phyloP scores from a whole-genome alignment of 768 basidiomycete genomes.

The Termitomyces heimii region DNA sequence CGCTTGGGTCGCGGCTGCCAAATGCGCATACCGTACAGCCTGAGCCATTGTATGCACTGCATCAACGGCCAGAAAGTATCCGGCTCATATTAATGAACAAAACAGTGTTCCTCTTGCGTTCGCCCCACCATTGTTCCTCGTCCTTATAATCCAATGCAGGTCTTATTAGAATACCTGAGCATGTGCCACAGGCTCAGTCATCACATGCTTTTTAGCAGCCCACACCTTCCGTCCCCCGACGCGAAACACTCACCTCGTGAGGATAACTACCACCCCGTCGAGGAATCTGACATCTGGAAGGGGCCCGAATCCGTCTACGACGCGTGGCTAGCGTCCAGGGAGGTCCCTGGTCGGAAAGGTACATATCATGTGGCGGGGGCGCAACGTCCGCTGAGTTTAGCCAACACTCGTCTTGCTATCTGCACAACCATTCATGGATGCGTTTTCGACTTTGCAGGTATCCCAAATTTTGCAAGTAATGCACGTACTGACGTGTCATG shows the following conservation, averaged over 20 bases:
- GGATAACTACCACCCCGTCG: conserved; percentile 2
- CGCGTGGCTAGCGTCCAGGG: conserved; percentile 55
- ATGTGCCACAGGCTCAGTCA: conserved; percentile 33
- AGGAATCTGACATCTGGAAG: conserved; percentile 1
- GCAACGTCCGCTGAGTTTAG: conserved; percentile 53
- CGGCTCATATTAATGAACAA: conserved; percentile 38
- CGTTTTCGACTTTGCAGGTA: conserved; percentile 46
- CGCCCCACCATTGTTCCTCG: conserved; percentile 14
- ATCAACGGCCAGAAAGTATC: conserved; percentile 41
- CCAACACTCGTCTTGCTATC: conserved; percentile 51
- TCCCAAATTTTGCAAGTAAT: conserved; percentile 2
- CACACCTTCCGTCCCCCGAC: conserved; percentile 23
- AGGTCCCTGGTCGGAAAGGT: conserved; percentile 39
- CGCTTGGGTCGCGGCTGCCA: conserved; percentile 38
- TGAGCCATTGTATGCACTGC: conserved; percentile 28
- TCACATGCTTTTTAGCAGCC: conserved; percentile 30
- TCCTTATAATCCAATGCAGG: conserved; percentile 25
- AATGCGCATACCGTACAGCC: conserved; percentile 39
- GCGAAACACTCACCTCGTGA: conserved; percentile 14
- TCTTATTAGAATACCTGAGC: conserved; percentile 26
- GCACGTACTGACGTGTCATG: conserved; percentile 7
- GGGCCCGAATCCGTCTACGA: conserved; percentile 34
- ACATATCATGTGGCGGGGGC: conserved; percentile 57
- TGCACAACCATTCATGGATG: conserved; percentile 46
- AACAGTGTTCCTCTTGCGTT: conserved; percentile 13